phyloP scores from a whole-genome alignment of 2,329 filamentous ascomycete species.

The Daldinia sp. region DNA sequence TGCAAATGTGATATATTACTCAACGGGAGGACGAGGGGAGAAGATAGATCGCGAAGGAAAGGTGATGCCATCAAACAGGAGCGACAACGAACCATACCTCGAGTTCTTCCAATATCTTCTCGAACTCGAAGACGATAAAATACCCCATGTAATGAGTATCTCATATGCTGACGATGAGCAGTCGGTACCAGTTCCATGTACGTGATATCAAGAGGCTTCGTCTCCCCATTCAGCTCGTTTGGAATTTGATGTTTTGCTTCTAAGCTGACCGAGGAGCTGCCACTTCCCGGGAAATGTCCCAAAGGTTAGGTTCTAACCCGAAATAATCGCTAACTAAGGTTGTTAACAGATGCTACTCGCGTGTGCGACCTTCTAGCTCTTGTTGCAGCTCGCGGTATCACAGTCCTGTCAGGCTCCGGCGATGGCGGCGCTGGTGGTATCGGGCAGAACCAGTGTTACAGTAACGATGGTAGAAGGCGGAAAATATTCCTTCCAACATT shows the following conservation, averaged over 20 bases:
- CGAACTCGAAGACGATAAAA: conserved; percentile 60
- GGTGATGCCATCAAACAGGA: conserved; percentile 53
- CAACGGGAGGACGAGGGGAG: conserved; percentile 59
- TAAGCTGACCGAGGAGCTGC: neutral
- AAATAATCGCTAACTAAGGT: neutral
- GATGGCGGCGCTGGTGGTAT: conserved; percentile 66
- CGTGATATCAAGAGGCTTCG: neutral
- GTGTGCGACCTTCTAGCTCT: conserved; percentile 72
- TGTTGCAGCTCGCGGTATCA: conserved; percentile 71
- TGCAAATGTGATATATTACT: conserved; percentile 59
- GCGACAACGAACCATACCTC: conserved; percentile 75
- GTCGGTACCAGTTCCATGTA: conserved; percentile 65
- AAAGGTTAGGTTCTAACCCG: neutral
- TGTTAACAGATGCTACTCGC: conserved; percentile 60
- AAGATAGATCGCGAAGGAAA: conserved; percentile 57
- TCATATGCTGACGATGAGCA: conserved; percentile 76
- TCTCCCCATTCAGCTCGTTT: neutral
- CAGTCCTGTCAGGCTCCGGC: conserved; percentile 70
- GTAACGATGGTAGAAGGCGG: conserved; percentile 65
- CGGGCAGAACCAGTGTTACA: conserved; percentile 61
- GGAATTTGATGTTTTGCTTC: neutral
- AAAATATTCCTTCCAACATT: conserved; percentile 63
- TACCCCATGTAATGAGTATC: conserved; percentile 71
- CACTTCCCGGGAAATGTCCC: neutral
- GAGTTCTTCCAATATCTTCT: conserved; percentile 71